Evolutionary conservation across 176 grass and related monocot genomes (phyloP).

Genomic region (Triticum urartu): DNA sequence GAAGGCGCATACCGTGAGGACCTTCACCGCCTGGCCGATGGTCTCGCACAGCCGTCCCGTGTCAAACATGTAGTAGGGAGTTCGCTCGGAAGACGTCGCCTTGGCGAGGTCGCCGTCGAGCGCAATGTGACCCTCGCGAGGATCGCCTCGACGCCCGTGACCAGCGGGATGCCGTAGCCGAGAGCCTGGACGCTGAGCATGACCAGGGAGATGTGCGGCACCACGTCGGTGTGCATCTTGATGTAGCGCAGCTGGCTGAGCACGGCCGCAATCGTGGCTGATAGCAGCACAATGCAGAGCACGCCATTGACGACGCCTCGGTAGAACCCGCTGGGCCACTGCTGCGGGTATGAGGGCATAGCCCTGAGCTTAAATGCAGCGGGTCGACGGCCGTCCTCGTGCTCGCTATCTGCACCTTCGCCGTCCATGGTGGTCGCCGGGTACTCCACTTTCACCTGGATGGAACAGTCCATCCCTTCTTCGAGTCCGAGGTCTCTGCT

Average conservation of each 20-base stretch:
- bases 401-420: slow-evolving; percentile 41
- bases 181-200: slow-evolving; percentile 55
- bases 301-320: slow-evolving; percentile 43
- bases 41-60: neutral
- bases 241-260: slow-evolving; percentile 44
- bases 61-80: neutral
- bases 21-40: neutral
- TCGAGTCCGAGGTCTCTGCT: neutral
- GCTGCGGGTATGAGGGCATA: slow-evolving; percentile 29
- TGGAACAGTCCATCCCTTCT: slow-evolving; percentile 38
- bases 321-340: slow-evolving; percentile 18
- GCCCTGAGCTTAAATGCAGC: slow-evolving; percentile 47
- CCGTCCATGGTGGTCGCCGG: slow-evolving; percentile 35
- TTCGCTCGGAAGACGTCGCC: neutral
- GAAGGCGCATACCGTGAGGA: neutral
- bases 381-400: slow-evolving; percentile 38
- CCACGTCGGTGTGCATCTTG: slow-evolving; percentile 16
- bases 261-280: slow-evolving; percentile 23
- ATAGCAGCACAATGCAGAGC: slow-evolving; percentile 37
- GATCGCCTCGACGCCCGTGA: slow-evolving; percentile 39
- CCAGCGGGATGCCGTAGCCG: slow-evolving; percentile 40
- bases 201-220: slow-evolving; percentile 45
- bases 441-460: slow-evolving; percentile 51
- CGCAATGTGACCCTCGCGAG: slow-evolving; percentile 20
- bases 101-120: neutral